A percentile compares a stretch with the other conserved stretches of the same genome.
Evolutionary conservation across 768 basidiomycete species (phyloP).

Genomic region (Podaxis pistillaris): DNA sequence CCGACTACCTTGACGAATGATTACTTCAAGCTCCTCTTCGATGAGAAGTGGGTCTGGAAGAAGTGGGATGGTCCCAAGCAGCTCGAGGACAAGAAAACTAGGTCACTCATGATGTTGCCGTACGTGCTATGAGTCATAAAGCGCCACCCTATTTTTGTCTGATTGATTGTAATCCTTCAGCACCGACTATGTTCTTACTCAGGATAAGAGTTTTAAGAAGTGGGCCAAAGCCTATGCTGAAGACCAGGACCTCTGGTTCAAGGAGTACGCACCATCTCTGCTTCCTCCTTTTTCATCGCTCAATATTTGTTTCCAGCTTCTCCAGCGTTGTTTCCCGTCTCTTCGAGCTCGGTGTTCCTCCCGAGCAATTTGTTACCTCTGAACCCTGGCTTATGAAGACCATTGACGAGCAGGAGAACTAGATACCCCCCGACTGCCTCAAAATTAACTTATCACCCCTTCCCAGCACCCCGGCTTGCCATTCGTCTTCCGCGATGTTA

Average conservation of each 20-base stretch:
- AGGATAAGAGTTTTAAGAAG: conserved; percentile 94
- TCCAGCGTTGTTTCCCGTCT: conserved; percentile 72
- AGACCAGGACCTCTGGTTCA: conserved; percentile 85
- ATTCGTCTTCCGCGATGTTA: neutral
- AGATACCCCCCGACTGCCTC: neutral
- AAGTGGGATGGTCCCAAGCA: conserved; percentile 96
- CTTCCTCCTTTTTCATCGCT: neutral
- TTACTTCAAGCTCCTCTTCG: conserved; percentile 80
- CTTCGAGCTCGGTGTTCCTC: conserved; percentile 92
- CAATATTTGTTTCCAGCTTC: conserved; percentile 54
- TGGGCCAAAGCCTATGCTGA: conserved; percentile 85
- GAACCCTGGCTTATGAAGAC: conserved; percentile 79
- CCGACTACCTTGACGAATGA: conserved; percentile 87
- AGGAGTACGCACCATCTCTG: conserved; percentile 62
- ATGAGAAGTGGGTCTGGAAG: conserved; percentile 94
- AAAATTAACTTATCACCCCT: neutral
- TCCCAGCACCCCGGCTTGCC: neutral
- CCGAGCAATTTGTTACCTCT: conserved; percentile 64
- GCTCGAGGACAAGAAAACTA: conserved; percentile 88
- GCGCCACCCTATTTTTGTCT: neutral
- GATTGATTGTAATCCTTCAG: conserved; percentile 30
- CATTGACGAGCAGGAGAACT: conserved; percentile 42
- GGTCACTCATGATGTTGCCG: conserved; percentile 94
- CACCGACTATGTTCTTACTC: conserved; percentile 83
- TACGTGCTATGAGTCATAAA: conserved; percentile 35